These are phyloP conservation scores for Hansenula lynferdii DNA, from an alignment of 1,139 yeast species.

Conservation along the genomic window DNA sequence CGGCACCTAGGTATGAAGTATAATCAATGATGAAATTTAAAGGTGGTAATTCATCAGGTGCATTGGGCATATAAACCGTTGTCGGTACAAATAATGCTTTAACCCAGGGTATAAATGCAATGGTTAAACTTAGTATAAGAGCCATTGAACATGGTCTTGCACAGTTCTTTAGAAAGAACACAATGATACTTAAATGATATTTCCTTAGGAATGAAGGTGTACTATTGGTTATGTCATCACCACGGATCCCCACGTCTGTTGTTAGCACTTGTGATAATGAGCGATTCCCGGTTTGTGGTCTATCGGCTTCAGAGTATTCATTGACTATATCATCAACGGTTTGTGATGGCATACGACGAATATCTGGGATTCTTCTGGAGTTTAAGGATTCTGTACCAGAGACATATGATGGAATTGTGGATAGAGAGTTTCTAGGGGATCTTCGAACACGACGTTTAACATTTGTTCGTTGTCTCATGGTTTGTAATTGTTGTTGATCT, in stretches of 20 bases:
- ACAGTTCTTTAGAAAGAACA: conserved; percentile 43
- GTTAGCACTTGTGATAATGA: conserved; percentile 13
- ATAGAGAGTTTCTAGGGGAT: neutral
- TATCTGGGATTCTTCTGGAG: conserved; percentile 11
- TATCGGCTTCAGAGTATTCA: conserved; percentile 51
- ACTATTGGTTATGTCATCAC: conserved; percentile 23
- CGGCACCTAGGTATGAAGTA: conserved; percentile 73
- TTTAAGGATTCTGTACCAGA: neutral
- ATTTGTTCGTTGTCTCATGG: neutral
- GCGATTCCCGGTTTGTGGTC: neutral
- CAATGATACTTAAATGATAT: conserved; percentile 26
- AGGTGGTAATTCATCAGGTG: conserved; percentile 83
- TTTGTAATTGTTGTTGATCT: neutral
- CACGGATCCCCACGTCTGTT: conserved; percentile 16
- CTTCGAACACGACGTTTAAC: too few species aligned
- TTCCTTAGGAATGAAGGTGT: conserved; percentile 26
- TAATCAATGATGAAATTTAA: conserved; percentile 81
- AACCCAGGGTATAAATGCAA: conserved; percentile 83
- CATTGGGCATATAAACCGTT: conserved; percentile 42
- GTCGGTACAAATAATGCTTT: conserved; percentile 66
- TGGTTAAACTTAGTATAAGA: conserved; percentile 52
- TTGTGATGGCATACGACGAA: conserved; percentile 43
- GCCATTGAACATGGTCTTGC: conserved; percentile 66
- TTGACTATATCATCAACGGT: conserved; percentile 52
- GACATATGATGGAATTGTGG: too few species aligned